These are phyloP conservation scores for Saraca asoca DNA, from an alignment of 331 rosid genomes.

Conservation along the genomic window DNA sequence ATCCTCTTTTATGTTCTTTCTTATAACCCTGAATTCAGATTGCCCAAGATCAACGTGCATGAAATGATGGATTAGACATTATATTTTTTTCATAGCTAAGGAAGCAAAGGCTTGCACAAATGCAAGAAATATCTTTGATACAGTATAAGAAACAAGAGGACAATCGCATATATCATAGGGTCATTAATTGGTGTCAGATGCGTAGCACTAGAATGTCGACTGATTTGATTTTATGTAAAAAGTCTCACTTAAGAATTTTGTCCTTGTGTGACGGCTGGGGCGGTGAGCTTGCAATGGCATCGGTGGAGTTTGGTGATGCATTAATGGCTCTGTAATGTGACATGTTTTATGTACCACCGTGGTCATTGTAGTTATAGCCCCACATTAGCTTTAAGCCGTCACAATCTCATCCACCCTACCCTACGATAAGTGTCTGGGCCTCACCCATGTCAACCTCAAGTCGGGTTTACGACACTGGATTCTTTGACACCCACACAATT, in stretches of 20 bases:
- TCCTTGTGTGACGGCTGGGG: too few relatives aligned
- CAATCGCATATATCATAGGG: background rate
- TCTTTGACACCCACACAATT: slow-evolving; percentile 8
- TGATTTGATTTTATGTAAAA: background rate
- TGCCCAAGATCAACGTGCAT: background rate
- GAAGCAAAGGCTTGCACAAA: too few relatives aligned
- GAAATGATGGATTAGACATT: background rate
- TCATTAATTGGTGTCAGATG: background rate
- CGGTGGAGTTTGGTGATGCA: slow-evolving; percentile 60
- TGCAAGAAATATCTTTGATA: background rate
- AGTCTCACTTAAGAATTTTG: background rate
- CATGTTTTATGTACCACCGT: background rate
- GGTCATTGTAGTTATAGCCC: background rate
- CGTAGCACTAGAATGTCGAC: background rate
- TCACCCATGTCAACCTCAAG: slow-evolving; percentile 21
- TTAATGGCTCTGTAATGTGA: slow-evolving; percentile 39
- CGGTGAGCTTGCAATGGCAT: background rate
- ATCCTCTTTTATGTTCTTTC: background rate
- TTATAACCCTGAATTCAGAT: background rate
- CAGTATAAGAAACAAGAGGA: background rate
- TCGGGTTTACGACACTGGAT: slow-evolving; percentile 22
- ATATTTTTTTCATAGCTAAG: too few relatives aligned
- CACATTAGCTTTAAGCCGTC: slow-evolving; percentile 14
- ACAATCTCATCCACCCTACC: slow-evolving; percentile 23
- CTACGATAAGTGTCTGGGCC: background rate